Conservation (phyloP, 2,329 filamentous ascomycete species). For the Zymoseptoria pseudotritici region DNA sequence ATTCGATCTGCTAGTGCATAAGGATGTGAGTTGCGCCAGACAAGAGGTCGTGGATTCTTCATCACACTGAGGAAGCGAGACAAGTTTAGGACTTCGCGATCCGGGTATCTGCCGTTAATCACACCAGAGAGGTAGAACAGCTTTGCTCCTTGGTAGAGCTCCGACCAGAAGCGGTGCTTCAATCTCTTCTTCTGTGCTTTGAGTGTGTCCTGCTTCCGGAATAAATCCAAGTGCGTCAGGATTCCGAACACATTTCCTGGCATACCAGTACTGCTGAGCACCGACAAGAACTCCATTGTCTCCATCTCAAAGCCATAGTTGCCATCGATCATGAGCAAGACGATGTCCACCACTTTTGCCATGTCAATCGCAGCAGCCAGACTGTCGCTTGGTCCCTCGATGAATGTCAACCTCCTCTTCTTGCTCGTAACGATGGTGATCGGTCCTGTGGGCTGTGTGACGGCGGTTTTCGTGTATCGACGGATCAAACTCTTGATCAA, state of each 20-base stretch:
- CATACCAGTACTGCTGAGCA: conserved; percentile 91
- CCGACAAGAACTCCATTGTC: conserved; percentile 98
- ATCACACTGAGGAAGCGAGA: conserved; percentile 94
- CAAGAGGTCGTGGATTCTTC: conserved; percentile 94
- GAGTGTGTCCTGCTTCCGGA: conserved; percentile 84
- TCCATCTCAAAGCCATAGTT: conserved; percentile 99
- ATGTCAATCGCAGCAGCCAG: conserved; percentile 95
- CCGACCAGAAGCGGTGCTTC: conserved; percentile 94
- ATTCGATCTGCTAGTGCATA: conserved; percentile 92
- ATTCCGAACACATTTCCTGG: conserved; percentile 97
- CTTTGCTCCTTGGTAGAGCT: conserved; percentile 93
- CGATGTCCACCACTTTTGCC: conserved; percentile 94
- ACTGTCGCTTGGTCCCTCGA: conserved; percentile 92
- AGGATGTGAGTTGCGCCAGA: conserved; percentile 95
- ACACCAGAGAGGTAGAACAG: conserved; percentile 95
- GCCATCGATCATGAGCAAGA: conserved; percentile 95
- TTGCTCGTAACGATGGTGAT: conserved; percentile 96
- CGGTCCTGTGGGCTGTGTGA: conserved; percentile 81
- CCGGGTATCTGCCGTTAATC: conserved; percentile 92
- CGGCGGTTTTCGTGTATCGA: conserved; percentile 90
- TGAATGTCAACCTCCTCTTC: conserved; percentile 84
- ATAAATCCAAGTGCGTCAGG: conserved; percentile 89
- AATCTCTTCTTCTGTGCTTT: conserved; percentile 92
- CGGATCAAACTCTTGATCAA: conserved; percentile 89
- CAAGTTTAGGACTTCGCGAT: conserved; percentile 91